Evolutionary conservation across 2,329 filamentous ascomycete genomes (phyloP).

Genomic region (Cladophialophora exuberans): DNA sequence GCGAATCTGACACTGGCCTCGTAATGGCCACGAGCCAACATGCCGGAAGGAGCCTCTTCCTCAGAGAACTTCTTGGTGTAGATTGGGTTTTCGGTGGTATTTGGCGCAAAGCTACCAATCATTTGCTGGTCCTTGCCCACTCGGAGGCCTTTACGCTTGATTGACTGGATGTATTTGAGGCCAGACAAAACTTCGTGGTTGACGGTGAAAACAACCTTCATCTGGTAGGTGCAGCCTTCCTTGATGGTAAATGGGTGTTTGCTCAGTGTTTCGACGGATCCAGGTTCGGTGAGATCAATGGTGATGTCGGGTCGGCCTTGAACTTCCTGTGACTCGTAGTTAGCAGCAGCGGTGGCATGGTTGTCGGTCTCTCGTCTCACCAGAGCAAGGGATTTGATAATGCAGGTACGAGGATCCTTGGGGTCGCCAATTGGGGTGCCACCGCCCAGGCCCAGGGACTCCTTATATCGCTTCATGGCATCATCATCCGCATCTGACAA

Average conservation of each 20-base stretch:
- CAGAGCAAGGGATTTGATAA: constrained; percentile 89
- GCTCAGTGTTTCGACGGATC: constrained; percentile 77
- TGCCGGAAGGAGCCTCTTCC: constrained; percentile 89
- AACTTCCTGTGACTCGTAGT: constrained; percentile 59
- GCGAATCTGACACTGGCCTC: constrained; percentile 86
- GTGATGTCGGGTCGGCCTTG: constrained; percentile 81
- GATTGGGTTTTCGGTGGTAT: constrained; percentile 79
- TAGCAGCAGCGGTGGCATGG: background rate
- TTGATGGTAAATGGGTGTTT: constrained; percentile 96
- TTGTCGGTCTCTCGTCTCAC: constrained; percentile 16
- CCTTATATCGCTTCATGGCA: constrained; percentile 95
- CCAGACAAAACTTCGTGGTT: constrained; percentile 96
- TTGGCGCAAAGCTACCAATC: constrained; percentile 96
- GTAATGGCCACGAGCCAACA: constrained; percentile 89
- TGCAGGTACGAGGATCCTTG: constrained; percentile 84
- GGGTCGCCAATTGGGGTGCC: constrained; percentile 73
- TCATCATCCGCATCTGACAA: constrained; percentile 73
- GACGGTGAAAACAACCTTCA: constrained; percentile 92
- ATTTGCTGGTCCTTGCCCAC: constrained; percentile 96
- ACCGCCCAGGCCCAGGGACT: constrained; percentile 82
- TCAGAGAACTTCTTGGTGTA: constrained; percentile 84
- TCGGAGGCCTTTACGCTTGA: constrained; percentile 84
- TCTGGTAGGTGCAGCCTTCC: constrained; percentile 90
- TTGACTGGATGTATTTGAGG: constrained; percentile 91
- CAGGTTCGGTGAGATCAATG: constrained; percentile 79